Evolutionary conservation across 345 rosid species (phyloP), one percentile per base, ranked within the genome.

Genomic region (Populus davidiana): DNA sequence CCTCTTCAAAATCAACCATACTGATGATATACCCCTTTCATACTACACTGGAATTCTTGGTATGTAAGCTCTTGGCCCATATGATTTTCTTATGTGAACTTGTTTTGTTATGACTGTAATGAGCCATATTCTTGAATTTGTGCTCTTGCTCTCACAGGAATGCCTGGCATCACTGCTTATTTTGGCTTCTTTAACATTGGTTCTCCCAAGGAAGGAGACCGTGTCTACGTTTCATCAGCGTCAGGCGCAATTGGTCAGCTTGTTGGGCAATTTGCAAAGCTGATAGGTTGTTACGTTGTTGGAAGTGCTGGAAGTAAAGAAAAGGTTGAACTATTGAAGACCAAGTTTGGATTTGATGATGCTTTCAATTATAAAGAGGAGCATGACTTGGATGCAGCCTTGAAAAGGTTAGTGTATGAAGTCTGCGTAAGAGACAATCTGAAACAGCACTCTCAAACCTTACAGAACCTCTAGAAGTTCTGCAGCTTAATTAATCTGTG

Each of bases 321-420:
- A 56, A 87, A 89, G 84, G 91, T 89, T 31, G 87, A 83, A n/a
- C 72, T 89, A n/a, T 76, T 90, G 80, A 89, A 86, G 86, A 86
- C 71, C 73, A 89, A 86, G 75, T 85, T 89, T 54, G 90, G 93
- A 11, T 87, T 87, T 73, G 86, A 88, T 70, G 90, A 86, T 8
- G 91, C 93, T 52, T 88, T 89, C 86, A 90, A 89, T 62, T 87
- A 89, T 69, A 87, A 87, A 75, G 89, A 87, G 54, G 91, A 85
- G 72, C 9, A 67, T 5, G 89, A 89, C 76, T 78, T 84, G 23
- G 38, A 61, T 49, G 86, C 82, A 17, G 81, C 92, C 35, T 75
- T 90, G 39, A 84, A 87, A 68, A 85, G 90, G 93, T 87, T 27
- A 71, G 72, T 70, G 4, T 6, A n/a, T 56, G 4, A 8, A 56